These are phyloP conservation scores for Flaveria floridana DNA, from an alignment of 140 eudicot species.

Conservation along the genomic window DNA sequence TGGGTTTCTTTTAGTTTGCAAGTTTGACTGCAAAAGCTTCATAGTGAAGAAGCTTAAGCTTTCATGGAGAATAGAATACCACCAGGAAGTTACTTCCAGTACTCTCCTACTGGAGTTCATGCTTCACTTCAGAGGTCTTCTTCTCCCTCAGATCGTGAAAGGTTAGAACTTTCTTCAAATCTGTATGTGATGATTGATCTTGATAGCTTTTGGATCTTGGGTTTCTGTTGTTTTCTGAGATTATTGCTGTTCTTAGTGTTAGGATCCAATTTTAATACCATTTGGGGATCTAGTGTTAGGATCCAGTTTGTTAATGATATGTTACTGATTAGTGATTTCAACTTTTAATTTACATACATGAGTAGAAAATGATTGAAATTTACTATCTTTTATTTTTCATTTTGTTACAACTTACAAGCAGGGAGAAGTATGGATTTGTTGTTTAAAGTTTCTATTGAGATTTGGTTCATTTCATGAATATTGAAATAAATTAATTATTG, in stretches of 20 bases:
- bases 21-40: conserved; percentile 33
- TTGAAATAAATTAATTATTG: not conserved
- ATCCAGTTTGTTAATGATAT: conserved; percentile 9
- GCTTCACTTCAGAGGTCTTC: conserved; percentile 61
- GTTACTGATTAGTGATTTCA: conserved; percentile 2
- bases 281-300: conserved; percentile 32
- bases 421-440: conserved; percentile 14
- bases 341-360: conserved; percentile 18
- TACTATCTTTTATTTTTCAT: conserved; percentile 2
- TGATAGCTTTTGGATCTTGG: conserved; percentile 31
- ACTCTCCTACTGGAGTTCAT: conserved; percentile 63
- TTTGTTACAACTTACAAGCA: conserved; percentile 29
- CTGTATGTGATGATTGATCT: not conserved
- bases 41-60: conserved; percentile 15
- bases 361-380: conserved; percentile 18
- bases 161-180: conserved; percentile 29
- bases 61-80: conserved; percentile 68
- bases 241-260: conserved; percentile 15
- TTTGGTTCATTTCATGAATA: too few species aligned
- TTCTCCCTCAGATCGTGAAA: conserved; percentile 73
- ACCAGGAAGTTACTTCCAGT: conserved; percentile 80
- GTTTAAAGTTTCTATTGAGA: conserved; percentile 3
- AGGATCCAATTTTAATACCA: conserved; percentile 11
- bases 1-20: conserved; percentile 2
- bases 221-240: conserved; percentile 27